Base-by-base conservation (phyloP, 1,284 basidiomycete genomes). In the Sparassis latifolia region DNA sequence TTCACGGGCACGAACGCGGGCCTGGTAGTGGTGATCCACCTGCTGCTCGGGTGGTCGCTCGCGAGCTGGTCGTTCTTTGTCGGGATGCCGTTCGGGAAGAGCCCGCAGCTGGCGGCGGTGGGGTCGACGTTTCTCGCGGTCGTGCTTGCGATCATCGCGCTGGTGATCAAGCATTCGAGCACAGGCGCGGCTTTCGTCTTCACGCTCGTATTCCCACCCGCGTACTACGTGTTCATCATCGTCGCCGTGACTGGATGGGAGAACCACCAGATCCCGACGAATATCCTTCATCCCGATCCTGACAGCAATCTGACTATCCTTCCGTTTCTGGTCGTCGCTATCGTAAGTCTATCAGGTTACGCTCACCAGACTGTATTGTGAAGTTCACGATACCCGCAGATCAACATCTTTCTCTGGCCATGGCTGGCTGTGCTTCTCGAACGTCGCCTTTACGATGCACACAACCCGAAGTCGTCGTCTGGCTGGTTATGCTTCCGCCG, bases 51-150 rank as follows among this genome's bases (percentile, higher is more conserved):
- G 7, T 67, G 88, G 12, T 74, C 78, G 2, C 72, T 89, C 7
- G 79, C 83, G 0, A 82, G 80, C 51, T 87, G 82, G 79, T 80
- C 84, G 0, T 77, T 89, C 60, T 82, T 88, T 59, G 66, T 85
- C 41, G 77, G 79, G 2, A 77, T 77, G n/a, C 84, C 82, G 2
- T 88, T 89, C 56, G 79, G 79, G 4, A 82, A 84, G 58, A 84
- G 80, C 52, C 84, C 86, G 2, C 84, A 87, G 59, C 75, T 89
- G 4, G 83, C 85, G 0, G 86, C 86, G 0, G 79, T 88, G 3
- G 71, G 71, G 2, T 74, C 84, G 4, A 87, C 86, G 0, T 80
- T 87, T 61, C 62, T 83, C 32, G 72, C 79, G 6, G 76, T 90
- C 52, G 58, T 88, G 3, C 74, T 87, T 33, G 83, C 83, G 4